A percentile compares a stretch with the other conserved stretches of the same genome.
Conservation (phyloP, 1,139 yeast genomes). For the Suhomyces panamericanus region DNA sequence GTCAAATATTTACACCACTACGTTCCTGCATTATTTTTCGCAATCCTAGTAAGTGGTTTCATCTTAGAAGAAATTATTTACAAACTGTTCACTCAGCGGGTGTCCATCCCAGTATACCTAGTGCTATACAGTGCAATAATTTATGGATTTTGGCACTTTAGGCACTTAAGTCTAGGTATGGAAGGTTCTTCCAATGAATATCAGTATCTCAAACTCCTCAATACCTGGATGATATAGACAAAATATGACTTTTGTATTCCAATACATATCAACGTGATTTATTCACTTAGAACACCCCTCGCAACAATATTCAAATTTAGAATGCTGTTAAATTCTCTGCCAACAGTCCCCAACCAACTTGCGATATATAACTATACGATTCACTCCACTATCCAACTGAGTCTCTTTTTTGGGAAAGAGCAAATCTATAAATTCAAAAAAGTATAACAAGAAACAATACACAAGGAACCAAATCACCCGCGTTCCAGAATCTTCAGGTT, state of each 20-base stretch:
- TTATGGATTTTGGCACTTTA: constrained; percentile 32
- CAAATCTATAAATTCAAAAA: too few relatives aligned
- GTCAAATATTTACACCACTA: constrained; percentile 40
- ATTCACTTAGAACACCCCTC: too few relatives aligned
- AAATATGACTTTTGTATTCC: not conserved
- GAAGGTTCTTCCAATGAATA: constrained; percentile 26
- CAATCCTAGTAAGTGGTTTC: constrained; percentile 35
- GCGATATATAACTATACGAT: too few relatives aligned
- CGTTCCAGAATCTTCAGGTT: too few relatives aligned
- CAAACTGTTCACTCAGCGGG: constrained; percentile 15
- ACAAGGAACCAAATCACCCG: too few relatives aligned
- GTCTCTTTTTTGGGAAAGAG: too few relatives aligned
- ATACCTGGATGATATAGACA: constrained; percentile 29
- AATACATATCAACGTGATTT: too few relatives aligned
- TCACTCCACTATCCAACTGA: too few relatives aligned
- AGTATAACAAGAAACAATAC: too few relatives aligned
- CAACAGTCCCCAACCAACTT: too few relatives aligned
- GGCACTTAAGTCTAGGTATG: constrained; percentile 38
- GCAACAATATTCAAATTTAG: too few relatives aligned
- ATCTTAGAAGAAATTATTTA: constrained; percentile 31
- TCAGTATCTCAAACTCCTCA: constrained; percentile 27
- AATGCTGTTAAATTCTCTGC: too few relatives aligned
- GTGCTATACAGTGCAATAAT: constrained; percentile 25
- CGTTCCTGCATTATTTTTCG: constrained; percentile 38
- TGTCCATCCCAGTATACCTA: constrained; percentile 19